Percentiles rank a stretch among this genome's conserved stretches.
Evolutionary conservation across 371 early-diverging fungal species (phyloP).

Genomic region (Encephalitozoon intestinalis): DNA sequence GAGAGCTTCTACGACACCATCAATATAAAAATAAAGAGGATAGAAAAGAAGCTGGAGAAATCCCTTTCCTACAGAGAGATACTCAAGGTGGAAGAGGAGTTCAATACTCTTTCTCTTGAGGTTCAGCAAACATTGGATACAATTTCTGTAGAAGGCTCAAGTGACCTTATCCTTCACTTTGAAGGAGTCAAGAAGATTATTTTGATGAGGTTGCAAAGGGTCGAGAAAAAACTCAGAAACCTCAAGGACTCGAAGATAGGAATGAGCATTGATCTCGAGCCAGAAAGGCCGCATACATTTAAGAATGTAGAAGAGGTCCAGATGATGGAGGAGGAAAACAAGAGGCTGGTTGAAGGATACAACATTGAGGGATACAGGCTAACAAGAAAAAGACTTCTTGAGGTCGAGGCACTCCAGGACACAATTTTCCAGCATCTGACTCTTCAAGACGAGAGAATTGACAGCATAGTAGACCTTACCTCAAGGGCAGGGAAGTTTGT

Average conservation of each 20-base stretch:
- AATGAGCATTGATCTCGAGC: constrained; percentile 32
- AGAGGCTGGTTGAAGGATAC: constrained; percentile 28
- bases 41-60: neutral
- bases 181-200: constrained; percentile 57
- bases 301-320: neutral
- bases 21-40: constrained; percentile 18
- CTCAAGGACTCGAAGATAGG: constrained; percentile 16
- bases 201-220: neutral
- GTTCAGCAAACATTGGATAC: constrained; percentile 13
- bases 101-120: constrained; percentile 21
- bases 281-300: constrained; percentile 25
- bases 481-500: constrained; percentile 28
- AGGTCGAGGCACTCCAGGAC: constrained; percentile 54
- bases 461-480: constrained; percentile 33
- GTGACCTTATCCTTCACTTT: constrained; percentile 42
- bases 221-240: constrained; percentile 12
- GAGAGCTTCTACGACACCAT: constrained; percentile 46
- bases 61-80: constrained; percentile 20
- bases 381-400: constrained; percentile 38
- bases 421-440: constrained; percentile 42
- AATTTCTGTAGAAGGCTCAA: constrained; percentile 25
- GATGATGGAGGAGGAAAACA: constrained; percentile 49
- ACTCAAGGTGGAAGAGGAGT: constrained; percentile 34
- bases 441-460: constrained; percentile 58
- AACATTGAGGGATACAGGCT: constrained; percentile 26